Base-by-base conservation (phyloP, 768 basidiomycete genomes). In the Exidia glandulosa region DNA sequence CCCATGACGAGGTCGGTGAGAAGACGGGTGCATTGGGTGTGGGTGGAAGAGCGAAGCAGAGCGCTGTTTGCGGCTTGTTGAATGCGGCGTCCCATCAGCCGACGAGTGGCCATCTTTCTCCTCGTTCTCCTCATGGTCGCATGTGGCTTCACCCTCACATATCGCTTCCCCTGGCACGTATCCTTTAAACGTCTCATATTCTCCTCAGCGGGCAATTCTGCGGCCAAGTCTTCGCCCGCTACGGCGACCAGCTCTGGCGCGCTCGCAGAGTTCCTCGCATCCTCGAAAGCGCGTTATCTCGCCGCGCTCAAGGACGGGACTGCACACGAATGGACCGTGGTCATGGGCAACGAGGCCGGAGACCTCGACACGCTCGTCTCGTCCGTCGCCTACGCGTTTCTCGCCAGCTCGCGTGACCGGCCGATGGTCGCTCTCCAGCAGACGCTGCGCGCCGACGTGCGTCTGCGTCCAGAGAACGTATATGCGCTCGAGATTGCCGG, bases 331-430 rank as follows among this genome's bases (percentile, higher is more conserved):
- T 98, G 94, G 94, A 87, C 83, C 0, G 77, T 96, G 4, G 87
- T 85, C 0, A 90, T 94, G 85, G 94, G 95, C 0, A 99, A 99
- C 70, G 95, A 98, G 72, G 92, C 95, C 14, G 94, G 94, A 67
- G 95, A 99, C 72, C 82, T 98, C 33, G 96, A 99, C 73, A 86
- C 85, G 3, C 69, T 95, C 23, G 94, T 91, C 0, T 89, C 88
- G 61, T 83, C 94, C 2, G 81, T 98, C 58, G 88, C 84, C 2
- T 94, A 83, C 73, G 83, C 94, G 0, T 91, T 87, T 82, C 77
- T 91, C 48, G 75, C 82, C 32, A 81, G 85, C 12, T 74, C 81
- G 50, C 70, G 80, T n/a, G 65, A 77, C 60, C 77, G 79, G n/a
- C 79, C 77, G 10, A 77, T 82, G 29, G 77, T 97, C 29, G 82